Evolutionary conservation across 2,329 filamentous ascomycete genomes (phyloP).

Genomic region (Aspergillus melleus): DNA sequence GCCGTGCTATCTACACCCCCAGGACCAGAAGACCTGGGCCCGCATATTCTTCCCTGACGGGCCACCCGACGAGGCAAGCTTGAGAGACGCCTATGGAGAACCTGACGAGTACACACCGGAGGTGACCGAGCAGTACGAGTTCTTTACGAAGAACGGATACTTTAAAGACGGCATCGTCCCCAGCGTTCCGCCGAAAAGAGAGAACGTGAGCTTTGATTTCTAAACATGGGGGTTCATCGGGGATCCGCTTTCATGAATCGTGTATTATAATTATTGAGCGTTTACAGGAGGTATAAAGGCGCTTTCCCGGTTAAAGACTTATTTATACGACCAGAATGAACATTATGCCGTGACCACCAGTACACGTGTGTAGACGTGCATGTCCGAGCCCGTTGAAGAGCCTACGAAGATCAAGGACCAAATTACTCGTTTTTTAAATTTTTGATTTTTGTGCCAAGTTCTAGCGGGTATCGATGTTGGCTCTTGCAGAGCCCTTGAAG

Average conservation of each 20-base stretch:
- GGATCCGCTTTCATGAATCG: neutral
- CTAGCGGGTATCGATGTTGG: slow-evolving; percentile 30
- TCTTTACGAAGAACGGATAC: slow-evolving; percentile 62
- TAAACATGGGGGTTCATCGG: slow-evolving; percentile 35
- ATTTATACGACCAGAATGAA: neutral
- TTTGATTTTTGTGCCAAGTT: slow-evolving; percentile 32
- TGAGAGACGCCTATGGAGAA: slow-evolving; percentile 54
- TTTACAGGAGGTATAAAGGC: neutral
- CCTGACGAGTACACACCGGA: slow-evolving; percentile 51
- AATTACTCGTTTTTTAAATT: slow-evolving; percentile 32
- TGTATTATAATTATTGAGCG: slow-evolving; percentile 7
- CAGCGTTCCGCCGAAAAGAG: slow-evolving; percentile 71
- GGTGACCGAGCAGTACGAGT: slow-evolving; percentile 62
- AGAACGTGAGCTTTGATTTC: slow-evolving; percentile 74
- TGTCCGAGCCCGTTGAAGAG: neutral
- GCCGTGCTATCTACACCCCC: slow-evolving; percentile 53
- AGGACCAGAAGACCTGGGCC: slow-evolving; percentile 57
- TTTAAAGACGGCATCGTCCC: slow-evolving; percentile 75
- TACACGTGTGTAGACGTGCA: neutral
- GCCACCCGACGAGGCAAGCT: slow-evolving; percentile 53
- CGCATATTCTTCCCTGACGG: slow-evolving; percentile 75
- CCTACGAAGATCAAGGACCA: neutral
- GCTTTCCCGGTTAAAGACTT: neutral
- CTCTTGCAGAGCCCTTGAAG: slow-evolving; percentile 15
- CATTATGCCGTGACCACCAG: neutral